phyloP scores from a whole-genome alignment of 2,329 filamentous ascomycete species.

The Penicillium concentricum region DNA sequence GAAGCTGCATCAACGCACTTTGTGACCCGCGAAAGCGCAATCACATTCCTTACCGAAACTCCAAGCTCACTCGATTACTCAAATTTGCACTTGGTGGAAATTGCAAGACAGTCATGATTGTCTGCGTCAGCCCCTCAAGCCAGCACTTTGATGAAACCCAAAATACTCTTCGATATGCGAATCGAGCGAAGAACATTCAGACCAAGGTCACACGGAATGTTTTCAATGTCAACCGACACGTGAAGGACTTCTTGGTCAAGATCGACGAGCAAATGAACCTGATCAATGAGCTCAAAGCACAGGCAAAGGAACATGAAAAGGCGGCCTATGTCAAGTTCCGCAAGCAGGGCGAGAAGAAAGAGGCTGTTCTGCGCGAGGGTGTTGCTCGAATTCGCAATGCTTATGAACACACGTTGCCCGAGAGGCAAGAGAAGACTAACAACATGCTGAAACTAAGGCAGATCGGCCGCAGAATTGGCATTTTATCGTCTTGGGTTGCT shows the following conservation, averaged over 20 bases:
- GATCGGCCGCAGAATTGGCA: constrained; percentile 78
- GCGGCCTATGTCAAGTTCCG: constrained; percentile 83
- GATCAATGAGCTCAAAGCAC: constrained; percentile 91
- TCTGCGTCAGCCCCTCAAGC: constrained; percentile 94
- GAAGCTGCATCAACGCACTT: constrained; percentile 96
- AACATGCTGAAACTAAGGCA: constrained; percentile 80
- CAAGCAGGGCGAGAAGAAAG: constrained; percentile 84
- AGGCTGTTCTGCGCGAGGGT: constrained; percentile 72
- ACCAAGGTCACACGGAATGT: constrained; percentile 99
- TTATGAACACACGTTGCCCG: constrained; percentile 74
- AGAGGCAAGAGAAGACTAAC: constrained; percentile 74
- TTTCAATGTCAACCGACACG: constrained; percentile 97
- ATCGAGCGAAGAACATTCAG: constrained; percentile 98
- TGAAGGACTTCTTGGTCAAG: constrained; percentile 98
- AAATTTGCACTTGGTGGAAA: constrained; percentile 98
- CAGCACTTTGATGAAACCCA: constrained; percentile 98
- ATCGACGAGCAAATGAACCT: constrained; percentile 98
- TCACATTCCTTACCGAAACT: constrained; percentile 96
- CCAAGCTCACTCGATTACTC: constrained; percentile 88
- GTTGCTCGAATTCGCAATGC: constrained; percentile 75
- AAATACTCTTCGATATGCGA: constrained; percentile 95
- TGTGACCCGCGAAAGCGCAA: constrained; percentile 90
- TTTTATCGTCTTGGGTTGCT: constrained; percentile 89
- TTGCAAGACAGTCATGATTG: constrained; percentile 99
- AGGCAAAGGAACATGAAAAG: constrained; percentile 85